Evolutionary conservation across 192 early-diverging fungal species (phyloP).

Genomic region (Mortierella hygrophila): DNA sequence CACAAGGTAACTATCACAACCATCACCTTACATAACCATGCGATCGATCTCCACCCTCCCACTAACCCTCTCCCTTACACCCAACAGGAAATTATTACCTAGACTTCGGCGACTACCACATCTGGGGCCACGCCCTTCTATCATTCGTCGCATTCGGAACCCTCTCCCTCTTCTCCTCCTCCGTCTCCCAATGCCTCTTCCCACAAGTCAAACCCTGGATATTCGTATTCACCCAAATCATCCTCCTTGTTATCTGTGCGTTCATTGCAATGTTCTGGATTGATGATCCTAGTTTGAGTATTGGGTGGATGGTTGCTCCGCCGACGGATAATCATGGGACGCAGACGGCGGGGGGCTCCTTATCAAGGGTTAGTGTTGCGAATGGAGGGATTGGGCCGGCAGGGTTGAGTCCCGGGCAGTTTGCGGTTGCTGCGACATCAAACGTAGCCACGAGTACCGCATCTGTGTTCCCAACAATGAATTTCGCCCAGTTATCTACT

Average conservation of each 20-base stretch:
- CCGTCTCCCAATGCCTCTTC: slow-evolving; percentile 45
- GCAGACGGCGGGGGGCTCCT: not conserved
- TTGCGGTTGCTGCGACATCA: not conserved
- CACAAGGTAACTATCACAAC: slow-evolving; percentile 23
- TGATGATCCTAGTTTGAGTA: slow-evolving; percentile 38
- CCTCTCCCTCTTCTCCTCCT: slow-evolving; percentile 45
- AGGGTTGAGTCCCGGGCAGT: not conserved
- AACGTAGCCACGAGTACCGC: not conserved
- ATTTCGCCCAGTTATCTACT: not conserved
- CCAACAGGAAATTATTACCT: slow-evolving; percentile 46
- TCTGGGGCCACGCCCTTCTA: slow-evolving; percentile 45
- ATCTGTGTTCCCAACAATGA: not conserved
- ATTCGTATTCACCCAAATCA: slow-evolving; percentile 47
- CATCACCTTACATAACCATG: not conserved
- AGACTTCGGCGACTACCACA: slow-evolving; percentile 53
- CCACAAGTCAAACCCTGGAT: slow-evolving; percentile 39
- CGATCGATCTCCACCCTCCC: not conserved
- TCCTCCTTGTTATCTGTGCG: slow-evolving; percentile 45
- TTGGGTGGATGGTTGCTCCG: slow-evolving; percentile 45
- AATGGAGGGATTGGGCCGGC: not conserved
- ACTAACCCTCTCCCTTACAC: not conserved
- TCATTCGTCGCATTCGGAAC: slow-evolving; percentile 52
- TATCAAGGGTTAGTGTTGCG: not conserved
- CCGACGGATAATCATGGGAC: slow-evolving; percentile 5
- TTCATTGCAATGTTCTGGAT: slow-evolving; percentile 58